Evolutionary conservation across 345 rosid species (phyloP), one percentile per base, ranked within the genome.

Genomic region (Salix caprea): DNA sequence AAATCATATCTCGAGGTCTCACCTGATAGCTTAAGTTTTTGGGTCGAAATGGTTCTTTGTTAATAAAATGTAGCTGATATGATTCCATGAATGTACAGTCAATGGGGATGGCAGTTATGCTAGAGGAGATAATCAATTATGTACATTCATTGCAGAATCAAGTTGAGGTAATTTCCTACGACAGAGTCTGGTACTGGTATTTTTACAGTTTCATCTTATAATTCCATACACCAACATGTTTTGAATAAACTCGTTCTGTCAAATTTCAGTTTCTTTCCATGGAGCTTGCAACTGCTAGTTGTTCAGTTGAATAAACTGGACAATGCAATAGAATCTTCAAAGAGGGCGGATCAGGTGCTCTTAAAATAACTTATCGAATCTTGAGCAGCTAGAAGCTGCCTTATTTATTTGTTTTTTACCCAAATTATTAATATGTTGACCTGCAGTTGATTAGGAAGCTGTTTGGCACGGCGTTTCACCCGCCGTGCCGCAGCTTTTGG

Each of bases 281-380:
- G 89, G 87, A 88, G 84, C 87, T 88, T 60, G 88, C 89, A 30
- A 83, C 91, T 32, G 87, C 91, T 7, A 77, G 83, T 64, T 79
- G 78, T 71, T 73, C 82, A 50, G 37, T 36, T 36, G 37, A 58
- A 75, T 54, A 76, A 74, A 40, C 50, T 37, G 16, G 79, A 83
- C 75, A 56, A 58, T 39, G 69, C 65, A 64, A 32, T 76, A 34
- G 66, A 64, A 71, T 54, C 86, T 36, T 66, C 76, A 24, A 36
- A 12, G 67, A 85, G 81, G 75, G 70, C 67, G 75, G 70, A 67
- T 61, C 82, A 84, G 87, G 86, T 78, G 44, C 67, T 71, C 12
- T 36, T 46, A 18, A 21, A 42, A 26, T 70, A 28, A n/a, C n/a
- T 69, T 76, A 4, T 42, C 42, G 16, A 76, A 40, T 50, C 66